Evolutionary conservation across 352 stramenopile species (phyloP).

Genomic region (Globisporangium acanthophoron): DNA sequence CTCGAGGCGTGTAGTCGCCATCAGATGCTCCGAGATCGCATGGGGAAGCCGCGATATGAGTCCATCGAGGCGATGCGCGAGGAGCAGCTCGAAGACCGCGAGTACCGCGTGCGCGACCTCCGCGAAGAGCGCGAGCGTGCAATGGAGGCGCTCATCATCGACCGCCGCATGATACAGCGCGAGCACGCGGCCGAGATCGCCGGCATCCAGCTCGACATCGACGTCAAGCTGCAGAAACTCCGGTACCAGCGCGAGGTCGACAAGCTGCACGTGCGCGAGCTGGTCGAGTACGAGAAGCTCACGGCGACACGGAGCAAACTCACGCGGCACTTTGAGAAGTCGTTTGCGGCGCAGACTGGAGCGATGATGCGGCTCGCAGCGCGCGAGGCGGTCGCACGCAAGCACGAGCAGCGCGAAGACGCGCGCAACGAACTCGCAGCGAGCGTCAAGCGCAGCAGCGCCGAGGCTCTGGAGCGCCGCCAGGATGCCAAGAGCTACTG

Average conservation of each 20-base stretch:
- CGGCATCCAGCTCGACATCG: constrained; percentile 52
- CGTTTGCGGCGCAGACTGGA: constrained; percentile 50
- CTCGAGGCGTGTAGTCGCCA: constrained; percentile 35
- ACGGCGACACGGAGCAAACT: constrained; percentile 30
- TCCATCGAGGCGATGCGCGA: constrained; percentile 32
- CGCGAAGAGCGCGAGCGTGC: constrained; percentile 61
- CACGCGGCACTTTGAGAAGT: constrained; percentile 42
- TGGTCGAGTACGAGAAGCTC: constrained; percentile 47
- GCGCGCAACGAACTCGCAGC: constrained; percentile 20
- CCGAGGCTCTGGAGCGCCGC: constrained; percentile 29
- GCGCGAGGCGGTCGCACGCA: constrained; percentile 30
- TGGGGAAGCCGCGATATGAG: constrained; percentile 29
- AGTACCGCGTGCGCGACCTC: constrained; percentile 46
- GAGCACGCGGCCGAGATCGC: constrained; percentile 53
- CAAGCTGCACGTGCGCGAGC: constrained; percentile 33
- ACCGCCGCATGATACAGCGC: constrained; percentile 58
- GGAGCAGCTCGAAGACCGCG: constrained; percentile 33
- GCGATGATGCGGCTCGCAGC: constrained; percentile 64
- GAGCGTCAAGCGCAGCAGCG: constrained; percentile 25
- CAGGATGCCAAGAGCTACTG: constrained; percentile 66
- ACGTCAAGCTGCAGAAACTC: constrained; percentile 63
- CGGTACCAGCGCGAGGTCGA: constrained; percentile 50
- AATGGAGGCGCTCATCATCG: constrained; percentile 58
- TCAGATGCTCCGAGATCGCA: constrained; percentile 42
- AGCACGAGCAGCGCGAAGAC: constrained; percentile 24